Evolutionary conservation across 768 basidiomycete genomes (phyloP).

Genomic region (Pleurotus platypus): DNA sequence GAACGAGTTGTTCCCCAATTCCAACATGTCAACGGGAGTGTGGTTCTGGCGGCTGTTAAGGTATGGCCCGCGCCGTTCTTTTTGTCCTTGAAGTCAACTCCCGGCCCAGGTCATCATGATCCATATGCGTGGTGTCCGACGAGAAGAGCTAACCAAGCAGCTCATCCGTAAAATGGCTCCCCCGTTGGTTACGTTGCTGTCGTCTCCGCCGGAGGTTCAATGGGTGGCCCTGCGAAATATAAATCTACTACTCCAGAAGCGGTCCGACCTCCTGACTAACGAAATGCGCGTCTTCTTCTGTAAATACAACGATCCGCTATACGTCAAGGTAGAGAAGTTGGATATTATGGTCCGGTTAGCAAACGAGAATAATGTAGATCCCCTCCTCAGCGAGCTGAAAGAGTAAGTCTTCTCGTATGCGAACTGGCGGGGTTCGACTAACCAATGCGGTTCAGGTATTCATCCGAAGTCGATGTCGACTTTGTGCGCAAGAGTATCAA

Average conservation of each 20-base stretch:
- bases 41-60: slow-evolving; percentile 96
- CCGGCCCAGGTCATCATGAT: slow-evolving; percentile 89
- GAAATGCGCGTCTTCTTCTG: slow-evolving; percentile 99
- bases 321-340: slow-evolving; percentile 97
- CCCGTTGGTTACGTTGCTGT: slow-evolving; percentile 90
- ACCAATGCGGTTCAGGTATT: slow-evolving; percentile 54
- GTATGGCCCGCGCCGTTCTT: slow-evolving; percentile 31
- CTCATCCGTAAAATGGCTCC: slow-evolving; percentile 97
- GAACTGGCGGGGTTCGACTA: not conserved
- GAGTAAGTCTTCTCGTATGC: slow-evolving; percentile 56
- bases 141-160: slow-evolving; percentile 82
- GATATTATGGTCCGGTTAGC: slow-evolving; percentile 98
- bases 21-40: slow-evolving; percentile 94
- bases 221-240: slow-evolving; percentile 98
- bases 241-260: slow-evolving; percentile 93
- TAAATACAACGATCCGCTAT: slow-evolving; percentile 99
- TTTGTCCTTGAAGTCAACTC: not conserved
- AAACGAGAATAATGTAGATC: slow-evolving; percentile 89
- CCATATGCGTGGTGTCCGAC: slow-evolving; percentile 78
- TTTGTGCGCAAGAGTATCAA: slow-evolving; percentile 94
- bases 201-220: slow-evolving; percentile 95
- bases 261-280: slow-evolving; percentile 83
- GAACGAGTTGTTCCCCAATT: slow-evolving; percentile 98
- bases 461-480: slow-evolving; percentile 97
- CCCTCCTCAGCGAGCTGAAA: slow-evolving; percentile 90